These are phyloP conservation scores for Moelleriella libera DNA, from an alignment of 2,329 filamentous ascomycete species.

Conservation along the genomic window DNA sequence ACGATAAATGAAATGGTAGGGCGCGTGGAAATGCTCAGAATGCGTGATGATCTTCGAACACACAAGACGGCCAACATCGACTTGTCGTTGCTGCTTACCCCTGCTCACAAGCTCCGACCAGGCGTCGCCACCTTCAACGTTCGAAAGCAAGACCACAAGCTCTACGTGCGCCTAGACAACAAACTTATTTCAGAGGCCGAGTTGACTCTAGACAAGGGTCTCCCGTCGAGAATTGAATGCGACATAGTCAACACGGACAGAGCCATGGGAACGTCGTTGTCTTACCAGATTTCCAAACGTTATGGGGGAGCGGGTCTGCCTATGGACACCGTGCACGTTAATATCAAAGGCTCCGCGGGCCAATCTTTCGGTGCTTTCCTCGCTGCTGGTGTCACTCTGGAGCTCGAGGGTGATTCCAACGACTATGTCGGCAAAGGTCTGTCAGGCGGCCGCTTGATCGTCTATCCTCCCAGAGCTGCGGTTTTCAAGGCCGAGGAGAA, in stretches of 20 bases:
- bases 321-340: constrained; percentile 87
- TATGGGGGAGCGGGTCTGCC: constrained; percentile 83
- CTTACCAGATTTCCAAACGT: constrained; percentile 87
- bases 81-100: constrained; percentile 80
- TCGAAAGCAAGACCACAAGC: constrained; percentile 89
- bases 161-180: constrained; percentile 88
- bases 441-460: constrained; percentile 81
- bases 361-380: constrained; percentile 95
- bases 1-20: constrained; percentile 98
- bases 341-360: constrained; percentile 90
- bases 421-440: constrained; percentile 96
- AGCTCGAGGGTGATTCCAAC: constrained; percentile 90
- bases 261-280: constrained; percentile 82
- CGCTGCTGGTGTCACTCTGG: constrained; percentile 82
- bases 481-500: constrained; percentile 97
- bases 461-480: constrained; percentile 81
- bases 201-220: constrained; percentile 82
- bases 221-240: constrained; percentile 86
- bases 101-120: constrained; percentile 87
- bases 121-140: constrained; percentile 96
- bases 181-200: constrained; percentile 95
- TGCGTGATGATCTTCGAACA: constrained; percentile 77
- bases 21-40: constrained; percentile 71
- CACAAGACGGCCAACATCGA: constrained; percentile 89
- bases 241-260: constrained; percentile 96